phyloP scores from a whole-genome alignment of 1,284 basidiomycete species.

The Moesziomyces sp. region DNA sequence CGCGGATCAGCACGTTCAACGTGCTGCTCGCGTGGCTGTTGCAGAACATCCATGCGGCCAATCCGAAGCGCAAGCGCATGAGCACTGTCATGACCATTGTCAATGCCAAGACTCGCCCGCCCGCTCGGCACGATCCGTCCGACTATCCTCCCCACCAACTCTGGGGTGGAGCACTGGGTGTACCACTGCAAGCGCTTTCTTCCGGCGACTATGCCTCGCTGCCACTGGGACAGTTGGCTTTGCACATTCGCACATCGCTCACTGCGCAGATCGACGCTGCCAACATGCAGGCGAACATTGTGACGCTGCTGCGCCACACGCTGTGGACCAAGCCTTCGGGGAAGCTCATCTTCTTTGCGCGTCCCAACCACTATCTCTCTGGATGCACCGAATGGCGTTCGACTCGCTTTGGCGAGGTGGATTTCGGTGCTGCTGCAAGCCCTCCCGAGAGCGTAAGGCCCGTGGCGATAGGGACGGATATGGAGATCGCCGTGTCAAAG shows the following conservation, averaged over 20 bases:
- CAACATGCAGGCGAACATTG: conserved; percentile 16
- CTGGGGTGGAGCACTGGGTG: conserved; percentile 27
- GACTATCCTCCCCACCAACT: conserved; percentile 24
- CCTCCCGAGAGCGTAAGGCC: not conserved
- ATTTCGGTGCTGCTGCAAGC: conserved; percentile 4
- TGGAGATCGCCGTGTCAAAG: conserved; percentile 19
- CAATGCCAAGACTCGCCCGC: conserved; percentile 24
- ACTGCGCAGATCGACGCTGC: conserved; percentile 9
- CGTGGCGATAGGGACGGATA: conserved; percentile 17
- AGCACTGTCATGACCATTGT: conserved; percentile 18
- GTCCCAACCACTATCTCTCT: conserved; percentile 8
- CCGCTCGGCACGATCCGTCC: not conserved
- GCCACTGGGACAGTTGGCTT: conserved; percentile 17
- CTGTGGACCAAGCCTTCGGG: conserved; percentile 15
- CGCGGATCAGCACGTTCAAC: conserved; percentile 25
- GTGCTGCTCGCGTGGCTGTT: conserved; percentile 28
- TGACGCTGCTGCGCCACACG: conserved; percentile 2
- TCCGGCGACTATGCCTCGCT: conserved; percentile 7
- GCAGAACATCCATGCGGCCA: conserved; percentile 25
- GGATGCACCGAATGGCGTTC: conserved; percentile 29
- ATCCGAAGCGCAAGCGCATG: not conserved
- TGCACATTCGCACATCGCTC: conserved; percentile 17
- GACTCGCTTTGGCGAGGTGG: conserved; percentile 10
- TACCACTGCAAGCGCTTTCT: conserved; percentile 5
- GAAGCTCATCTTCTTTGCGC: conserved; percentile 17